A percentile compares a stretch with the other conserved stretches of the same genome.
These are phyloP conservation scores for Saccharomyces uvarum DNA, from an alignment of 1,139 yeast genomes.

Conservation along the genomic window DNA sequence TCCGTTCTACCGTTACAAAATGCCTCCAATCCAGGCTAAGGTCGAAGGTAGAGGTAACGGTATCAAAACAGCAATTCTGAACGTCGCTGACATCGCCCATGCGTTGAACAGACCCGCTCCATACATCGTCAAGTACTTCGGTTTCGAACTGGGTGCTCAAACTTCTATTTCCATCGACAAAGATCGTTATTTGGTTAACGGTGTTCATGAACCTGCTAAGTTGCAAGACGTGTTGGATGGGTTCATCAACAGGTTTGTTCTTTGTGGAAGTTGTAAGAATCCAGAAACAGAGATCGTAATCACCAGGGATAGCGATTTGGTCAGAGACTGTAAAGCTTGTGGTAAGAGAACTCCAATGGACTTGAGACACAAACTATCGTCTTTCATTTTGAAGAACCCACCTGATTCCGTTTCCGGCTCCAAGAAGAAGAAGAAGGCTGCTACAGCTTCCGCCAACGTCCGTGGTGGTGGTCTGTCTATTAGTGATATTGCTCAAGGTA, in stretches of 20 bases:
- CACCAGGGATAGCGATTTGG: conserved; percentile 67
- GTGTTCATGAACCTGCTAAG: conserved; percentile 85
- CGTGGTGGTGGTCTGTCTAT: conserved; percentile 83
- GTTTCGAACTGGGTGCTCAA: conserved; percentile 96
- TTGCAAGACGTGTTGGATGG: conserved; percentile 93
- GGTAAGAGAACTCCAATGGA: conserved; percentile 84
- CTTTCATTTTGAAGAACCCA: conserved; percentile 87
- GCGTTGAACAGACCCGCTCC: conserved; percentile 90
- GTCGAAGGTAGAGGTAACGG: conserved; percentile 99
- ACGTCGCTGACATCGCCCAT: conserved; percentile 87
- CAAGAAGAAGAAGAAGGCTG: conserved; percentile 62
- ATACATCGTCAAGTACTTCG: conserved; percentile 87
- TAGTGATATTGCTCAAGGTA: conserved; percentile 64
- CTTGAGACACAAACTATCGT: conserved; percentile 76
- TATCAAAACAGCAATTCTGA: conserved; percentile 89
- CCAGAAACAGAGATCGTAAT: conserved; percentile 93
- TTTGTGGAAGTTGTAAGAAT: conserved; percentile 91
- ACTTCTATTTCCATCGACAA: conserved; percentile 70
- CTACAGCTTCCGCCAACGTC: conserved; percentile 86
- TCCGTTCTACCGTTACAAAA: conserved; percentile 97
- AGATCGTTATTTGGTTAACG: conserved; percentile 89
- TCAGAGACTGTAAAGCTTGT: conserved; percentile 97
- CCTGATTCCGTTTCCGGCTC: conserved; percentile 53
- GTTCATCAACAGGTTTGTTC: conserved; percentile 83
- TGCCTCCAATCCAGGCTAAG: conserved; percentile 96